Percentiles rank a stretch among this genome's conserved stretches.
Conservation (phyloP, 495 filamentous ascomycete species). For the Usnea hakonensis region DNA sequence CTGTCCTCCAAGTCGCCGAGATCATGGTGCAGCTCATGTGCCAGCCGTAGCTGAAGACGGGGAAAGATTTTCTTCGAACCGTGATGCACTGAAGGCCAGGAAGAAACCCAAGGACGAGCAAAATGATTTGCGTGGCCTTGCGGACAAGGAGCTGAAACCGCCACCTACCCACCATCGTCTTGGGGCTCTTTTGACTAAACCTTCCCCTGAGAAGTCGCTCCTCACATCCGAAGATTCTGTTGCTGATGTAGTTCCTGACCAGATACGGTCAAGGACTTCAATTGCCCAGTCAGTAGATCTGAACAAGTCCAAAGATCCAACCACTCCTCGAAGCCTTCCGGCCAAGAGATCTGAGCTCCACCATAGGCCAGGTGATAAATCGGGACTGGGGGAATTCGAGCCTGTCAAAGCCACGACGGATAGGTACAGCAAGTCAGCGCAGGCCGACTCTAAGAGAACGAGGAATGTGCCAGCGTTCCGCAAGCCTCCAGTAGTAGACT, state of each 20-base stretch:
- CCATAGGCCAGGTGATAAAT: not conserved
- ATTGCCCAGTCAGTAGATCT: not conserved
- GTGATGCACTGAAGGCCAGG: not conserved
- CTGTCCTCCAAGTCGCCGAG: constrained; percentile 12
- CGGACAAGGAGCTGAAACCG: constrained; percentile 7
- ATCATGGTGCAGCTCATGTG: constrained; percentile 24
- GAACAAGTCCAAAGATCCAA: not conserved
- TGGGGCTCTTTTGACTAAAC: constrained; percentile 32
- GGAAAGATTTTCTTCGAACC: constrained; percentile 17
- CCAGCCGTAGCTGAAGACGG: constrained; percentile 39
- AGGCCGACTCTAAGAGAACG: not conserved
- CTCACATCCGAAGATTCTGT: not conserved
- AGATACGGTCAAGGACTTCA: not conserved
- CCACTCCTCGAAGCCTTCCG: constrained; percentile 7
- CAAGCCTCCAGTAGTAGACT: not conserved
- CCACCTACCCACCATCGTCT: constrained; percentile 26
- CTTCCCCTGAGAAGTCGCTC: constrained; percentile 28
- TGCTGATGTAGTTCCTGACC: not conserved
- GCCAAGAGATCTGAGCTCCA: constrained; percentile 3
- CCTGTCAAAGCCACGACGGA: constrained; percentile 10
- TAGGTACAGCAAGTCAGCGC: constrained; percentile 9
- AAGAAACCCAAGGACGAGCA: not conserved
- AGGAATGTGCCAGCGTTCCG: not conserved
- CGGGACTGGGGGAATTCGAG: not conserved
- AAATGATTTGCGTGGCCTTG: not conserved